Conservation (phyloP, 1,139 yeast species). For the Candida tunisiensis region DNA sequence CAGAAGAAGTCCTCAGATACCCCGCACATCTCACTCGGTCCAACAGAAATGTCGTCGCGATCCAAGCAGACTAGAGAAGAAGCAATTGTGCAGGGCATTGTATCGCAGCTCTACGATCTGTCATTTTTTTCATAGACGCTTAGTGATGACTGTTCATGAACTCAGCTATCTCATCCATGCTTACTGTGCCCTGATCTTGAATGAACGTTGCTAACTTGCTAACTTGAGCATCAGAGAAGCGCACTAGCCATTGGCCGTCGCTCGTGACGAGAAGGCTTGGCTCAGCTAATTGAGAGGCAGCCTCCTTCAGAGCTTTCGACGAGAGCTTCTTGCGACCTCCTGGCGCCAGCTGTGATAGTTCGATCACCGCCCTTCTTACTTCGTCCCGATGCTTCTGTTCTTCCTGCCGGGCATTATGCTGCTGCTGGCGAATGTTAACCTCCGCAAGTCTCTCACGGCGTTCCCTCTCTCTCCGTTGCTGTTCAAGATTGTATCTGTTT, state of each 20-base stretch:
- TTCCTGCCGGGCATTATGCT: conserved; percentile 6
- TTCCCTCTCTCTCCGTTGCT: conserved; percentile 10
- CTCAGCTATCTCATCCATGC: too few relatives aligned
- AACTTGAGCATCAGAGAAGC: conserved; percentile 3
- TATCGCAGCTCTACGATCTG: too few relatives aligned
- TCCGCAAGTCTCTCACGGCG: conserved; percentile 9
- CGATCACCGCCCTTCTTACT: conserved; percentile 5
- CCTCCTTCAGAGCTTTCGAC: conserved; percentile 4
- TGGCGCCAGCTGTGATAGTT: conserved; percentile 1
- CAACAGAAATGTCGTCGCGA: too few relatives aligned
- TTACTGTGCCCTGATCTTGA: too few relatives aligned
- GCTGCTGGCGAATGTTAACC: conserved; percentile 7
- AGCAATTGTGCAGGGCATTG: too few relatives aligned
- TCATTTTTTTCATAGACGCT: too few relatives aligned
- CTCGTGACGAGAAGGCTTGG: conserved; percentile 4
- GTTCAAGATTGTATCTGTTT: conserved; percentile 15
- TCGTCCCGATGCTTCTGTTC: conserved; percentile 7
- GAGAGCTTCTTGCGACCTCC: conserved; percentile 5
- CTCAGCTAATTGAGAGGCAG: too few relatives aligned
- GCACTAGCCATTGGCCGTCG: conserved; percentile 5
- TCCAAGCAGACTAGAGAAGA: too few relatives aligned
- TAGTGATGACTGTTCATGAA: too few relatives aligned
- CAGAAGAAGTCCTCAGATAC: too few relatives aligned
- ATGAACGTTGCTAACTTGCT: conserved; percentile 2
- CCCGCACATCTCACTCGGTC: too few relatives aligned